Percentiles rank a stretch among this genome's conserved stretches.
Conservation (phyloP, 495 filamentous ascomycete species). For the Trichodelitschia bisporula region DNA sequence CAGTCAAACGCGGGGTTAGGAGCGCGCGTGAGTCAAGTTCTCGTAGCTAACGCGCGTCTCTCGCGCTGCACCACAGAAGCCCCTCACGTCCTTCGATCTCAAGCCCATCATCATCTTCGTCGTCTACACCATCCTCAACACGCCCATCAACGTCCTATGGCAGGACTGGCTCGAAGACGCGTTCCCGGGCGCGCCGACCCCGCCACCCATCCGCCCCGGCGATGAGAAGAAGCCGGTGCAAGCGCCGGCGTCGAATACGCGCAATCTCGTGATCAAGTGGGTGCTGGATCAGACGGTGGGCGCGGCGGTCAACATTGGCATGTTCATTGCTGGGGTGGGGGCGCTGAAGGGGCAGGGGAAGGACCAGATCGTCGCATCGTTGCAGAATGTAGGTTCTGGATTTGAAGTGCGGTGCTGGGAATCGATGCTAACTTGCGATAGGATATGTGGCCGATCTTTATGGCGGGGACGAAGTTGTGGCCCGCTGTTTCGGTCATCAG, state of each 20-base stretch:
- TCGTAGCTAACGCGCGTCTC: no score
- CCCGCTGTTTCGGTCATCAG: conserved; percentile 1
- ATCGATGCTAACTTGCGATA: background rate
- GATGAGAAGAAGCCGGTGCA: background rate
- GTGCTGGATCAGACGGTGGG: conserved; percentile 60
- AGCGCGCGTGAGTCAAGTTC: no score
- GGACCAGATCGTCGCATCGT: conserved; percentile 2
- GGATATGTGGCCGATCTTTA: conserved; percentile 1
- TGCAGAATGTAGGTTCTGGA: conserved; percentile 2
- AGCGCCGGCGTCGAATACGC: background rate
- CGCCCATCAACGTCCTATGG: conserved; percentile 1
- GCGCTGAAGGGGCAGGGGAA: conserved; percentile 16
- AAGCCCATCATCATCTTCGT: conserved; percentile 1
- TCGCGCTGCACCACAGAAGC: no score
- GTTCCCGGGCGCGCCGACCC: conserved; percentile 17
- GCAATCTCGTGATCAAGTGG: conserved; percentile 16
- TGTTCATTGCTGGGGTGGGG: conserved; percentile 41
- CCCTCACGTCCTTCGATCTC: background rate
- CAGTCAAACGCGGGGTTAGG: no score
- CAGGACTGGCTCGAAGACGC: conserved; percentile 18
- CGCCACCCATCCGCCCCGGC: background rate
- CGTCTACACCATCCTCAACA: conserved; percentile 1
- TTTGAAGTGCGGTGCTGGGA: background rate
- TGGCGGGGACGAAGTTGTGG: conserved; percentile 2
- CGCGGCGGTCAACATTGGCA: conserved; percentile 47